Base-by-base conservation (phyloP, 164 flowering plant species). In the Amborella trichopoda region DNA sequence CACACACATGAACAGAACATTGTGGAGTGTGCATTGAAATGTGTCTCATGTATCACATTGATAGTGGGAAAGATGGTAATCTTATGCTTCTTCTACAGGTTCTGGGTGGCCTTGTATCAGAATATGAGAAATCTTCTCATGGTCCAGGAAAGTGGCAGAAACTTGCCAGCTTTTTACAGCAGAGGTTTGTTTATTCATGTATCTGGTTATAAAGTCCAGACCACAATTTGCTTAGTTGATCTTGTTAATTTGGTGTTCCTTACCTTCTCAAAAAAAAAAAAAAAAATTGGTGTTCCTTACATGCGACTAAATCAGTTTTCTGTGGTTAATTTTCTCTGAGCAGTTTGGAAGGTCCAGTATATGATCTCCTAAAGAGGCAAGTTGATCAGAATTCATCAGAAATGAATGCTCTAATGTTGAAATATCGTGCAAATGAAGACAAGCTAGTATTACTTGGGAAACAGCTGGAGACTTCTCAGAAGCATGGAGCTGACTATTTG, bases 71-170 rank as follows among this genome's bases (percentile, higher is more conserved):
- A n/a, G n/a, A n/a, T n/a, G n/a, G n/a, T n/a, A n/a, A n/a, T n/a
- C n/a, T n/a, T n/a, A n/a, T n/a, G n/a, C n/a, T n/a, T 34, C 24
- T 20, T 52, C 4, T 65, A 33, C 76, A 93, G 97, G 77, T 85
- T 54, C 80, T 93, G 59, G 89, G 78, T 56, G 71, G 55, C 50
- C 83, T 88, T 40, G 38, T 86, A n/a, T 65, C 87, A 1, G 86
- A 93, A 49, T 93, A 81, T 71, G 95, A 85, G 60, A 57, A 67
- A 39, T 64, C 80, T 40, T 70, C 74, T 50, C 83, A 83, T 61
- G 99, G 99, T 66, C 94, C 99, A 34, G 87, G 75, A 44, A 93
- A 88, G 59, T 88, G 97, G 97, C 77, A 64, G 49, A 93, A 78
- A 63, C 39, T 83, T 60, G 61, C 79, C 36, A 36, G 46, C 30